A percentile compares a stretch with the other conserved stretches of the same genome.
Evolutionary conservation across 805 yeast species (phyloP).

Genomic region (Kuraishia molischiana): DNA sequence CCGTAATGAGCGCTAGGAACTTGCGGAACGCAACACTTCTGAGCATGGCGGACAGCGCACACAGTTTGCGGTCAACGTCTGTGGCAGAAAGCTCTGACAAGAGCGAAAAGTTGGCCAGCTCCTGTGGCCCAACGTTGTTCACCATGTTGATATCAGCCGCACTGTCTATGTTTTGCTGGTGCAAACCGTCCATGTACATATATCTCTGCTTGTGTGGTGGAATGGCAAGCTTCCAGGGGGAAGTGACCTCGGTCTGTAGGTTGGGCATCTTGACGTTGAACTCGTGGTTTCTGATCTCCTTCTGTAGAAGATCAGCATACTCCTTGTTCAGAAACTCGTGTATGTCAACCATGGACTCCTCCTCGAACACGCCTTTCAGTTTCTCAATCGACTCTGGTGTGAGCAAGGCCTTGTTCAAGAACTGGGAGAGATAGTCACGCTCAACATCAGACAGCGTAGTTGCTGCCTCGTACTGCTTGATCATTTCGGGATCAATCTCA

Average conservation of each 20-base stretch:
- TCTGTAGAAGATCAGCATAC: conserved; percentile 36
- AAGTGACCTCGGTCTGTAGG: conserved; percentile 38
- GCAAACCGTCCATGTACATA: conserved; percentile 67
- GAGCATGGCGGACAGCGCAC: conserved; percentile 48
- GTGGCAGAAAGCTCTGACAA: conserved; percentile 17
- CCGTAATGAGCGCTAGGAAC: conserved; percentile 59
- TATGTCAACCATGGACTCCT: conserved; percentile 64
- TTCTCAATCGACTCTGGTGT: conserved; percentile 23
- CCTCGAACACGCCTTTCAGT: conserved; percentile 44
- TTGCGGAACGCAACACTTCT: conserved; percentile 53
- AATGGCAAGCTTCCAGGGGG: conserved; percentile 84
- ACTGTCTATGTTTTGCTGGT: conserved; percentile 20
- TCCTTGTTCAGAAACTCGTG: conserved; percentile 50
- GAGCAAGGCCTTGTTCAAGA: conserved; percentile 45
- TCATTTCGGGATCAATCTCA: conserved; percentile 12
- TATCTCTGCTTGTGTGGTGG: conserved; percentile 93
- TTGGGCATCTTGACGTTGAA: conserved; percentile 54
- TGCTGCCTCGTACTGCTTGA: conserved; percentile 15
- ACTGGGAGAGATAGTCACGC: conserved; percentile 37
- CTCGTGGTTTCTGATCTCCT: conserved; percentile 44
- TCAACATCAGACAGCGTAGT: conserved; percentile 29
- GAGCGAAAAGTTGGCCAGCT: conserved; percentile 42
- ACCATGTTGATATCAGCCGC: conserved; percentile 21
- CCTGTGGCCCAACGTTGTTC: conserved; percentile 27
- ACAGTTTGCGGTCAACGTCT: conserved; percentile 25